Base-by-base conservation (phyloP, 768 basidiomycete genomes). In the Boletus tomentosulus region DNA sequence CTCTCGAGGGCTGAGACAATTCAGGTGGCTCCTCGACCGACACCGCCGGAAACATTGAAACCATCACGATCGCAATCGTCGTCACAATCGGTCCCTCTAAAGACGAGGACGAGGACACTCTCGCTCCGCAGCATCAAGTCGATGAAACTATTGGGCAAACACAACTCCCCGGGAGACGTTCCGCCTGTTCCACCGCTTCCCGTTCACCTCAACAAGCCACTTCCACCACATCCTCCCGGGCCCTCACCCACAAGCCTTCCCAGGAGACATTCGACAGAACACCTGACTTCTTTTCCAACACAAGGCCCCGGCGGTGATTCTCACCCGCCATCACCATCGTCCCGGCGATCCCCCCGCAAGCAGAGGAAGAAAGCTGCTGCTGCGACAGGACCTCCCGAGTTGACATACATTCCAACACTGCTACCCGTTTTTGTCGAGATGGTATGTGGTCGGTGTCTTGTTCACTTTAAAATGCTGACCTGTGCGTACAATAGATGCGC, bases 391-490 rank as follows among this genome's bases (percentile, higher is more conserved):
- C 85, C 87, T 42, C 97, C 97, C 2, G 84, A 89, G 48, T 74
- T 98, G 45, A 72, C 76, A 45, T 79, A 86, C 62, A 82, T 98
- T 48, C 87, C 91, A n/a, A 77, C 83, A 55, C 68, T 99, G 22
- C 73, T 97, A 35, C 93, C 96, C 2, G 62, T 98, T 27, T 98
- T 98, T 68, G 80, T 87, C 42, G 97, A 98, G 73, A 84, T 98
- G 80, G 94, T 97, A 84, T 72, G 56, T 1, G 13, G 7, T 46
- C 9, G 12, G 19, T 33, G 38, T 42, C 15, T 13, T 9, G 49
- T 47, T 35, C 8, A 5, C 13, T 24, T 44, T 24, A 27, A 30
- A 24, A 19, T 19, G 9, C 57, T 66, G 45, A 64, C 49, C 7
- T 15, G 27, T 27, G 13, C 42, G 25, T 11, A 22, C n/a, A 30